Evolutionary conservation across 495 filamentous ascomycete genomes (phyloP), one percentile per base, ranked within the genome.

Genomic region (Lindgomyces ingoldianus): DNA sequence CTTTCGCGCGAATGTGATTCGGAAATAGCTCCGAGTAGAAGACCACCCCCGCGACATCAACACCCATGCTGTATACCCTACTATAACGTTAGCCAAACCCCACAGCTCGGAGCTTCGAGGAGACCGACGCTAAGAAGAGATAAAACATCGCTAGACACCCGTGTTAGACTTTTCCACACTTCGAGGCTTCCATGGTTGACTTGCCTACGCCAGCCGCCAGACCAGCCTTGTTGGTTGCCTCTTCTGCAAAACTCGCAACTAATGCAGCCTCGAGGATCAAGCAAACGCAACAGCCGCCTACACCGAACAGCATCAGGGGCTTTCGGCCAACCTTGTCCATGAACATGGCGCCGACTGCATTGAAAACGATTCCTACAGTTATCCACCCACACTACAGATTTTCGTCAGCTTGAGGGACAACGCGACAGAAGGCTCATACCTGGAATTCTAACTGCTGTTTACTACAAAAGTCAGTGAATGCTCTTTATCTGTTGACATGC

Each of bases 1-100:
- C 86, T 58, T 85, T 86, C 18, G 85, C 85, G 52, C 86, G 83
- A 51, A 87, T 80, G 67, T 84, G 84, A 52, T 81, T 74, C 0
- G 87, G 86, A 66, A 83, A 88, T 46, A 89, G 83, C 64, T 89
- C 86, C 11, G 83, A 80, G 50, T 68, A 70, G 53, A 70, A 61
- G n/a, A 68, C 69, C 18, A 62, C 66, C 14, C 66, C 65, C 14
- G 62, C 69, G 1, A 71, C 68, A 27, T 73, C 70, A 26, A 73
- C 64, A 24, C 62, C 71, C 39, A 72, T 60, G 39, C 59, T 64
- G 47, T 69, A 67, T 14, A 61, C 64, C 26, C 33, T 39, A 14
- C 14, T 39, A 39, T 14, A 39, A 14, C 6, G 14, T 39, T 39
- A 39, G 33, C 33, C 33, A 6, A 6, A 14, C 6, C 14, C 14